Conservation (phyloP, 176 grass and related monocot genomes). For the Aechmea fasciata region DNA sequence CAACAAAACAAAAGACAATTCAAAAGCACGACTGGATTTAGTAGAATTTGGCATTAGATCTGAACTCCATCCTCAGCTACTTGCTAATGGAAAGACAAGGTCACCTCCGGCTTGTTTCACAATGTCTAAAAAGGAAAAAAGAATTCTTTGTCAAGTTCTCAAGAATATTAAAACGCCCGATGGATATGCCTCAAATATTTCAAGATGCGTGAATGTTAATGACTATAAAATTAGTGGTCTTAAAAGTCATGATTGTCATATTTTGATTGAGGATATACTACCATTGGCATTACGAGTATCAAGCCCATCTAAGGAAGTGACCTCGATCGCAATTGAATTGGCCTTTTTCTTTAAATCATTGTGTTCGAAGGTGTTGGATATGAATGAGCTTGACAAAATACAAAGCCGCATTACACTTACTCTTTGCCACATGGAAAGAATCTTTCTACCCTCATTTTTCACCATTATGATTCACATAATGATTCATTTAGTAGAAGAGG, state of each 20-base stretch:
- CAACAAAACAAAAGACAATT: not conserved
- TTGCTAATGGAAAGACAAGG: not conserved
- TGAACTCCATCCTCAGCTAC: too few relatives aligned
- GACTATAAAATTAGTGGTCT: constrained; percentile 6
- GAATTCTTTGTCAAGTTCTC: not conserved
- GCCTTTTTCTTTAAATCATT: too few relatives aligned
- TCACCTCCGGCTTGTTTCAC: not conserved
- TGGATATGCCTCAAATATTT: constrained; percentile 9
- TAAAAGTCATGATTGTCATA: constrained; percentile 22
- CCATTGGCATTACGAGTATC: constrained; percentile 2
- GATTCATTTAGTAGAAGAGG: too few relatives aligned
- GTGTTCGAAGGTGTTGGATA: too few relatives aligned
- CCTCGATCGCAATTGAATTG: too few relatives aligned
- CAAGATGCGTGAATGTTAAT: not conserved
- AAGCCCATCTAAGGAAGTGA: too few relatives aligned
- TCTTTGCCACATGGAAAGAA: too few relatives aligned
- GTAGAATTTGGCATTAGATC: not conserved
- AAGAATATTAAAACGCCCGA: constrained; percentile 1
- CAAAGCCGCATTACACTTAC: too few relatives aligned
- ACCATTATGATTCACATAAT: too few relatives aligned
- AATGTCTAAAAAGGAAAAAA: constrained; percentile 1
- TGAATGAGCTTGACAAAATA: too few relatives aligned
- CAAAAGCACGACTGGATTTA: constrained; percentile 8
- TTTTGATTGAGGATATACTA: constrained; percentile 14
- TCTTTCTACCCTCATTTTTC: too few relatives aligned